Evolutionary conservation across 2,329 filamentous ascomycete species (phyloP).

Genomic region (Mycosphaerella arachidis): DNA sequence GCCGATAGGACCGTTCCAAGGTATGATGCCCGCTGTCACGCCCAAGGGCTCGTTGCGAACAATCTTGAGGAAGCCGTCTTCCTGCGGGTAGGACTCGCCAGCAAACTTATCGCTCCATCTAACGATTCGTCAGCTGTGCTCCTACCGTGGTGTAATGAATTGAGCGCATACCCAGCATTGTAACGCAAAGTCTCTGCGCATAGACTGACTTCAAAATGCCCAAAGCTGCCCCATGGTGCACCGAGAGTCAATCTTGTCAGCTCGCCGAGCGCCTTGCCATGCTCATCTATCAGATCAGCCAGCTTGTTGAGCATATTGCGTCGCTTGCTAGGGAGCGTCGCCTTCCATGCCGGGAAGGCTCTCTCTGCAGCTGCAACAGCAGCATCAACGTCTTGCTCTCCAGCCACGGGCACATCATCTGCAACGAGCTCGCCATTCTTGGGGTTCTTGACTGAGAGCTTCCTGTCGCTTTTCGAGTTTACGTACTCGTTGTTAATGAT

Average conservation of each 20-base stretch:
- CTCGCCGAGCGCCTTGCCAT: constrained; percentile 52
- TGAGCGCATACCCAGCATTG: constrained; percentile 30
- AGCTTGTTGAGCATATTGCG: constrained; percentile 67
- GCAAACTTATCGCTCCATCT: constrained; percentile 21
- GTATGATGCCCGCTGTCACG: constrained; percentile 55
- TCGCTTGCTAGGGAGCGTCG: constrained; percentile 54
- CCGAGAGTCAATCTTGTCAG: constrained; percentile 46
- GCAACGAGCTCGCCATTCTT: constrained; percentile 47
- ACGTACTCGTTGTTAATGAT: constrained; percentile 35
- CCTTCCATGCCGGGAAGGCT: constrained; percentile 65
- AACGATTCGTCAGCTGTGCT: neutral
- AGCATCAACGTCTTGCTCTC: constrained; percentile 51
- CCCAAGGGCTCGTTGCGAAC: constrained; percentile 37
- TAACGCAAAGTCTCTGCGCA: constrained; percentile 40
- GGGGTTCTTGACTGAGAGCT: constrained; percentile 47
- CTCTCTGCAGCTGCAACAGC: constrained; percentile 56
- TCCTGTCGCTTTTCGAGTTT: constrained; percentile 35
- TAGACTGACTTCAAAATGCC: constrained; percentile 41
- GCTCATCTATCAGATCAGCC: constrained; percentile 42
- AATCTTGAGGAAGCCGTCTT: constrained; percentile 36
- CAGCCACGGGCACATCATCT: constrained; percentile 46
- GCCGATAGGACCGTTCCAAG: constrained; percentile 63
- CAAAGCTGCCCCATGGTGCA: constrained; percentile 43
- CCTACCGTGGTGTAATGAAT: neutral
- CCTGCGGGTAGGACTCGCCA: constrained; percentile 22